Evolutionary conservation across 345 rosid species (phyloP).

Genomic region (Salix dunnii): DNA sequence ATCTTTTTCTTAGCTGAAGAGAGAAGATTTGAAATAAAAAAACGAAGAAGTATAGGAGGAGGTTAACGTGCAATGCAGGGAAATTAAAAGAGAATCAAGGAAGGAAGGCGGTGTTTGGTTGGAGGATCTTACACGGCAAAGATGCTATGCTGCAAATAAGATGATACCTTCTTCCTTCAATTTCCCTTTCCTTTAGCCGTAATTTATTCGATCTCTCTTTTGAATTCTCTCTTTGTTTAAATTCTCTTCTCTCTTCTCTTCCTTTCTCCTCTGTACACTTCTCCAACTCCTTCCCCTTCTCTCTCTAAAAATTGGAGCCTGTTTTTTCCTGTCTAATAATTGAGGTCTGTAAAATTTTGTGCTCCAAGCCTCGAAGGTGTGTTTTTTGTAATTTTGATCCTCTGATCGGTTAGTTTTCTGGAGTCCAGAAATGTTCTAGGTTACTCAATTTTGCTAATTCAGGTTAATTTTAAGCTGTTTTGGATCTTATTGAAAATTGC

Average conservation of each 20-base stretch:
- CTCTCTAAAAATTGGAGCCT: not conserved
- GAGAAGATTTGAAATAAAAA: conserved; percentile 11
- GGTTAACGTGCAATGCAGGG: conserved; percentile 64
- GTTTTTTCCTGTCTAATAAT: not conserved
- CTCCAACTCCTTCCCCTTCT: not conserved
- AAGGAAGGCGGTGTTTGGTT: not conserved
- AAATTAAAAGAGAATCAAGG: conserved; percentile 29
- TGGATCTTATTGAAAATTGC: conserved; percentile 11
- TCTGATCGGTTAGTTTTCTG: not conserved
- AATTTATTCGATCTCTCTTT: conserved; percentile 42
- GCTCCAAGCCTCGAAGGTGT: not conserved
- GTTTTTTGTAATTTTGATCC: not conserved
- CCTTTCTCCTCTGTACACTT: not conserved
- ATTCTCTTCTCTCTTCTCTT: conserved; percentile 16
- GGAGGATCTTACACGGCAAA: conserved; percentile 45
- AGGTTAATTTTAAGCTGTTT: conserved; percentile 1
- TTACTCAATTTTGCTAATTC: not conserved
- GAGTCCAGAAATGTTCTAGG: not conserved
- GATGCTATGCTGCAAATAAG: not conserved
- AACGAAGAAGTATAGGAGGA: conserved; percentile 7
- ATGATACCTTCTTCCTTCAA: conserved; percentile 37
- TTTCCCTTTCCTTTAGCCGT: conserved; percentile 51
- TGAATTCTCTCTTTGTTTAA: conserved; percentile 13
- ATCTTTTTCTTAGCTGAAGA: not conserved
- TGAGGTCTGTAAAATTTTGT: not conserved